phyloP scores from a whole-genome alignment of 768 basidiomycete species.

The Amanita inopinata region DNA sequence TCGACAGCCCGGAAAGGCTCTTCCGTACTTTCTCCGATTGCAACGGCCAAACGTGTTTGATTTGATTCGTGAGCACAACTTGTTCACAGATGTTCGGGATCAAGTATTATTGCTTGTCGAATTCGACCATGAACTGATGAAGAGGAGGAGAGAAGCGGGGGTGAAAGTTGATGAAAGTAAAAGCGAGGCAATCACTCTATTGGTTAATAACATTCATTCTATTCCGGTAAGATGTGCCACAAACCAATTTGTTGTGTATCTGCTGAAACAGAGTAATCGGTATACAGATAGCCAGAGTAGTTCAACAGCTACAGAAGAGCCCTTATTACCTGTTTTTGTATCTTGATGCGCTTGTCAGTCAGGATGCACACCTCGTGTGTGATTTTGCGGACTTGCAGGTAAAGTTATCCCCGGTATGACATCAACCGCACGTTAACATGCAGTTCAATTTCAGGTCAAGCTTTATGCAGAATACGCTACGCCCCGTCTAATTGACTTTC shows the following conservation, averaged over 20 bases:
- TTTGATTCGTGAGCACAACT: constrained; percentile 85
- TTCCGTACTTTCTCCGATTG: constrained; percentile 82
- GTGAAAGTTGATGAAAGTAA: constrained; percentile 30
- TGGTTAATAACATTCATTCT: constrained; percentile 92
- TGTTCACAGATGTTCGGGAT: constrained; percentile 92
- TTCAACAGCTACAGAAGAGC: constrained; percentile 69
- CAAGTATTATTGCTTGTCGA: constrained; percentile 89
- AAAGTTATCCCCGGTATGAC: constrained; percentile 8
- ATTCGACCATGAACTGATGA: constrained; percentile 83
- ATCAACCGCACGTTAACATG: neutral
- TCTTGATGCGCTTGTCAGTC: constrained; percentile 81
- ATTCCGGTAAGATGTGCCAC: constrained; percentile 66
- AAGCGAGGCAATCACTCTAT: constrained; percentile 74
- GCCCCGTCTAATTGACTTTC: constrained; percentile 75
- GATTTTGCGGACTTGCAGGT: constrained; percentile 84
- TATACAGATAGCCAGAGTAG: constrained; percentile 71
- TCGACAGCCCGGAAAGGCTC: constrained; percentile 88
- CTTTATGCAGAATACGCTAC: constrained; percentile 87
- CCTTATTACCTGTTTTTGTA: constrained; percentile 88
- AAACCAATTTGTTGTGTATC: neutral
- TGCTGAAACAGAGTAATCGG: neutral
- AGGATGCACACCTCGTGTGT: constrained; percentile 71
- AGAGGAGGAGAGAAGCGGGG: constrained; percentile 38
- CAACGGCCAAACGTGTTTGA: constrained; percentile 88
- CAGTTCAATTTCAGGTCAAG: constrained; percentile 52